Percentiles rank a stretch among this genome's conserved stretches.
phyloP scores from a whole-genome alignment of 352 stramenopile genomes.

The Globisporangium nagaii region DNA sequence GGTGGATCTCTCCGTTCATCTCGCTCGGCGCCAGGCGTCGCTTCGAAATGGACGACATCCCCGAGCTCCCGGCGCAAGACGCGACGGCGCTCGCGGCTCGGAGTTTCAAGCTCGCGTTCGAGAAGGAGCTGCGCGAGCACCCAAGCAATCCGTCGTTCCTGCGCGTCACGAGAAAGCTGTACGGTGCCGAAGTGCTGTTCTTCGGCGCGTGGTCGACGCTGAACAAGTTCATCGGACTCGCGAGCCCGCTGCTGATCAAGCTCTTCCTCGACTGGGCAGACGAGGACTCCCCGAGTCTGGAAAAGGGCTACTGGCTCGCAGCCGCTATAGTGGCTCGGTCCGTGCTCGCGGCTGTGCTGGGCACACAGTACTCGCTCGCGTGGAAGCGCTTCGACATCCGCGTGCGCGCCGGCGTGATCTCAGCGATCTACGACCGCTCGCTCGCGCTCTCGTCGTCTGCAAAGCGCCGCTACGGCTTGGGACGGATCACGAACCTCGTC shows the following conservation, averaged over 20 bases:
- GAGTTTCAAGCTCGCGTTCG: slow-evolving; percentile 37
- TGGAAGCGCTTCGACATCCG: slow-evolving; percentile 77
- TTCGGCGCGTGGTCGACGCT: slow-evolving; percentile 65
- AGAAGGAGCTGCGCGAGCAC: slow-evolving; percentile 20
- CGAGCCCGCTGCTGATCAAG: slow-evolving; percentile 73
- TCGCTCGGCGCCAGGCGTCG: slow-evolving; percentile 34
- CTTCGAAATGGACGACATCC: slow-evolving; percentile 59
- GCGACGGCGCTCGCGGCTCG: slow-evolving; percentile 34
- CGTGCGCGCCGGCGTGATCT: slow-evolving; percentile 58
- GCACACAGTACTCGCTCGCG: slow-evolving; percentile 73
- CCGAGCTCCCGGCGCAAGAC: slow-evolving; percentile 42
- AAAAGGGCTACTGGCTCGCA: slow-evolving; percentile 53
- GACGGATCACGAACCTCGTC: slow-evolving; percentile 70
- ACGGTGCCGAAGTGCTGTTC: slow-evolving; percentile 42
- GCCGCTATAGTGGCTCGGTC: slow-evolving; percentile 45
- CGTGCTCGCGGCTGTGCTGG: slow-evolving; percentile 49
- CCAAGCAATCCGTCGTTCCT: slow-evolving; percentile 35
- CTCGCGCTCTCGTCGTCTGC: slow-evolving; percentile 29
- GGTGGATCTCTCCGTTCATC: slow-evolving; percentile 69
- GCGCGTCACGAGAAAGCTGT: slow-evolving; percentile 41
- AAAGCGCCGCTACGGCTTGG: slow-evolving; percentile 35
- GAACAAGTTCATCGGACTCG: slow-evolving; percentile 70
- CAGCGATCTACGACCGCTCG: slow-evolving; percentile 63
- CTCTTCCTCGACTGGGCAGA: slow-evolving; percentile 74
- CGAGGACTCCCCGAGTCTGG: slow-evolving; percentile 25